Percentiles rank a stretch among this genome's conserved stretches.
Conservation (phyloP, 768 basidiomycete species). For the Kondoa subrosea region DNA sequence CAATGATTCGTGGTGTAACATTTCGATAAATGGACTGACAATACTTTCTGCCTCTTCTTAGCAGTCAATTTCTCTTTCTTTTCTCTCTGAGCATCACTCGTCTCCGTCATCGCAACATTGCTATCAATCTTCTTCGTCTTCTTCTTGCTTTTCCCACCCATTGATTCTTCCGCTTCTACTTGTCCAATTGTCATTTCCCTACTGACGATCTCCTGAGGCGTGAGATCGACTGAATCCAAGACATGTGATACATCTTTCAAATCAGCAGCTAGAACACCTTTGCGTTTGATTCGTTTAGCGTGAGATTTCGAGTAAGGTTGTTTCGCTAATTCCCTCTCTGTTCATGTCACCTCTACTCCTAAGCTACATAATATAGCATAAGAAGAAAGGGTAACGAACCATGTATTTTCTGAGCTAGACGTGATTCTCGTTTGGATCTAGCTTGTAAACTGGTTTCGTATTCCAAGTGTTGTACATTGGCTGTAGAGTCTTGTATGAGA, state of each 20-base stretch:
- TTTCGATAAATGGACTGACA: background rate
- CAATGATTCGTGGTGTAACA: background rate
- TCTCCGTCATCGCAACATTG: background rate
- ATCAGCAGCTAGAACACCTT: constrained; percentile 14
- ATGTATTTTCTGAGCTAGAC: background rate
- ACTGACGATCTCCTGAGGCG: background rate
- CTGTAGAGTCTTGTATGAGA: background rate
- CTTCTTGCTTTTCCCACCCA: background rate
- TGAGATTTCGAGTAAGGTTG: constrained; percentile 27
- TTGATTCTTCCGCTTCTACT: background rate
- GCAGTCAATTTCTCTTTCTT: background rate
- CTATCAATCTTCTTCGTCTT: background rate
- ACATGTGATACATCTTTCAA: constrained; percentile 15
- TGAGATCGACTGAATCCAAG: background rate
- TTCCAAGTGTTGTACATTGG: background rate
- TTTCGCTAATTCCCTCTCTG: background rate
- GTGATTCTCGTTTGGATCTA: background rate
- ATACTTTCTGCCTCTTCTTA: background rate
- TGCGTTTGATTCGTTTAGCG: constrained; percentile 22
- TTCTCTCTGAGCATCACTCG: background rate
- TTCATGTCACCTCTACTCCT: too few relatives aligned
- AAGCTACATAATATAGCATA: too few relatives aligned
- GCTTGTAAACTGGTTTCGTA: background rate
- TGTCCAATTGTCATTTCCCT: background rate
- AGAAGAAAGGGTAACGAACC: too few relatives aligned